Conservation (phyloP, 1,284 basidiomycete species). For the Rhodotorula sp. region DNA sequence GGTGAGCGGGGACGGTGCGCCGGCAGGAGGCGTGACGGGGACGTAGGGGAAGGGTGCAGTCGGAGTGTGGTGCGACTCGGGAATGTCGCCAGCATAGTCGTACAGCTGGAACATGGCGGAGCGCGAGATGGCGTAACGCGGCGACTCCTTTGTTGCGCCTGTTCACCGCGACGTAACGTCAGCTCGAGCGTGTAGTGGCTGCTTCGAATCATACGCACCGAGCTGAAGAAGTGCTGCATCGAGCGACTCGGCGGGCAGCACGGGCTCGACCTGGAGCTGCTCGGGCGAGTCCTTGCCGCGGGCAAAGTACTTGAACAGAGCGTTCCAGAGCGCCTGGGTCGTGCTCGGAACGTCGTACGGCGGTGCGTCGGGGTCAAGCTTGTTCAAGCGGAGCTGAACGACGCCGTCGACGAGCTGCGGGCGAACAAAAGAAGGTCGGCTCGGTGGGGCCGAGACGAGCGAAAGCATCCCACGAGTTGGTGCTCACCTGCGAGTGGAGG, state of each 20-base stretch:
- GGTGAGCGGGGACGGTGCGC: slow-evolving; percentile 36
- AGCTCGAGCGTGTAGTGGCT: background rate
- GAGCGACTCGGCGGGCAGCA: slow-evolving; percentile 29
- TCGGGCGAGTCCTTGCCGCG: slow-evolving; percentile 19
- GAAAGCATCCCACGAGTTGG: background rate
- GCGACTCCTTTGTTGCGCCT: slow-evolving; percentile 24
- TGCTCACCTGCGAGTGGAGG: slow-evolving; percentile 27
- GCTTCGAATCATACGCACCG: background rate
- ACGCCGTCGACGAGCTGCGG: slow-evolving; percentile 27
- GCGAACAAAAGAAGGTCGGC: background rate
- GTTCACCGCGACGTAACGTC: background rate
- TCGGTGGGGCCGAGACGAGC: background rate
- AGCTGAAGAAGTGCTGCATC: slow-evolving; percentile 26
- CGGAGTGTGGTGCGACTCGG: slow-evolving; percentile 12
- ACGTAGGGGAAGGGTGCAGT: slow-evolving; percentile 28
- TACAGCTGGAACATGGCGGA: slow-evolving; percentile 39
- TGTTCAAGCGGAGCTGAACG: slow-evolving; percentile 31
- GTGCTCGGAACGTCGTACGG: slow-evolving; percentile 28
- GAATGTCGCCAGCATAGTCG: slow-evolving; percentile 28
- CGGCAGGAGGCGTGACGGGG: slow-evolving; percentile 7
- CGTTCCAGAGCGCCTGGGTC: slow-evolving; percentile 37
- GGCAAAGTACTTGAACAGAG: slow-evolving; percentile 36
- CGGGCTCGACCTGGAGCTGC: slow-evolving; percentile 28
- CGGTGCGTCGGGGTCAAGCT: slow-evolving; percentile 28
- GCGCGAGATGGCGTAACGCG: slow-evolving; percentile 26